Evolutionary conservation across 2,329 filamentous ascomycete species (phyloP).

Genomic region (Stachybotrys chlorohalonatus): DNA sequence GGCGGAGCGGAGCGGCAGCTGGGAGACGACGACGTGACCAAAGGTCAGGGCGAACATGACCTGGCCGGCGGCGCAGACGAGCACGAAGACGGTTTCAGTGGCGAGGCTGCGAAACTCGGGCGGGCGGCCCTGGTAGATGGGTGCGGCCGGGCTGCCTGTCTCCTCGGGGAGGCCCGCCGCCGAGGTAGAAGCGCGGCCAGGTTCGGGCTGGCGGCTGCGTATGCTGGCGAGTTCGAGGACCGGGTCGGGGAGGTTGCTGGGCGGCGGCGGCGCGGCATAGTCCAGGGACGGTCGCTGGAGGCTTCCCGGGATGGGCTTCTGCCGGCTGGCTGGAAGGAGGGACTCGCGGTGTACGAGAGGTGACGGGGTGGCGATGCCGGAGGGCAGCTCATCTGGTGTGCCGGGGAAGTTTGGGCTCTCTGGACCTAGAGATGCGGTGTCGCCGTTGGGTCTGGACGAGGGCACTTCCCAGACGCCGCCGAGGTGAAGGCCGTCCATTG

Average conservation of each 20-base stretch:
- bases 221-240: constrained; percentile 3
- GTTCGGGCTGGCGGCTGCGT: constrained; percentile 4
- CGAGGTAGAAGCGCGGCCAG: neutral
- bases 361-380: neutral
- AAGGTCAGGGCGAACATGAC: constrained; percentile 4
- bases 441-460: neutral
- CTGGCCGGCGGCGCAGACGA: constrained; percentile 4
- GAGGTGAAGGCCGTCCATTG: neutral
- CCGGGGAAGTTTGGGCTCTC: neutral
- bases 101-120: constrained; percentile 3
- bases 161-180: constrained; percentile 1
- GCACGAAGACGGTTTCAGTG: constrained; percentile 4
- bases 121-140: constrained; percentile 3
- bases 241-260: neutral
- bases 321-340: neutral
- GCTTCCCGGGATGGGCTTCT: neutral
- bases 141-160: constrained; percentile 3
- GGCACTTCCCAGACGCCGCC: neutral
- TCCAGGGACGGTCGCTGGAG: neutral
- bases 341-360: neutral
- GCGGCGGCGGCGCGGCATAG: neutral
- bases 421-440: neutral
- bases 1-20: constrained; percentile 2
- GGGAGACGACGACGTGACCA: constrained; percentile 5
- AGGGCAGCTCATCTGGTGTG: neutral